Conservation (phyloP, 164 flowering plant genomes). For the Chloranthus sessilifolius region DNA sequence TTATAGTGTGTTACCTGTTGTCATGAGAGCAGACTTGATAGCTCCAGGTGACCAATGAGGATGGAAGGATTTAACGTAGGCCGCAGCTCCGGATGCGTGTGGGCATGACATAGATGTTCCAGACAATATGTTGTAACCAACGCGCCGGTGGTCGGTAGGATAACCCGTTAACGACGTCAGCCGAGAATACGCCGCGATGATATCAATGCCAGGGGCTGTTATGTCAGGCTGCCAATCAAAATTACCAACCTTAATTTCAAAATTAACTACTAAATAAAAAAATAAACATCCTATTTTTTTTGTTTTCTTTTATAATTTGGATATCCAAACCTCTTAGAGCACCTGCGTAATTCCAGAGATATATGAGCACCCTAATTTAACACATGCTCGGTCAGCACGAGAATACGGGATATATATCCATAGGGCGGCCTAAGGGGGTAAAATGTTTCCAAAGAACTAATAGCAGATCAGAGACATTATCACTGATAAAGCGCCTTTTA, state of each 20-base stretch:
- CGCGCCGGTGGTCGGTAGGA: not conserved
- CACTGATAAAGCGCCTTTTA: too few species aligned
- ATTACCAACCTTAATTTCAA: not conserved
- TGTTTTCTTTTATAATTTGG: too few species aligned
- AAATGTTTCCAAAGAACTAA: too few species aligned
- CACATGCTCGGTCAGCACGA: not conserved
- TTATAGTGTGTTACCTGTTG: slow-evolving; percentile 75
- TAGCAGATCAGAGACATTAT: too few species aligned
- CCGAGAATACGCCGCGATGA: slow-evolving; percentile 57
- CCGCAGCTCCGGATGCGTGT: slow-evolving; percentile 52
- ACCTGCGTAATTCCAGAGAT: not conserved
- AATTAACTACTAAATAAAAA: not conserved
- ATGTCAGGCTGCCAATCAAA: slow-evolving; percentile 56
- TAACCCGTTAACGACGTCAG: slow-evolving; percentile 31
- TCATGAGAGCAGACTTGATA: slow-evolving; percentile 76
- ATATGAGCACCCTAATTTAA: not conserved
- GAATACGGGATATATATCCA: not conserved
- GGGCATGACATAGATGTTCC: slow-evolving; percentile 88
- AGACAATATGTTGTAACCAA: slow-evolving; percentile 21
- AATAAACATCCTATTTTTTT: not conserved
- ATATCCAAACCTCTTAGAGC: too few species aligned
- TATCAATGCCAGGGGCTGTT: slow-evolving; percentile 66
- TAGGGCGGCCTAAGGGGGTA: not conserved
- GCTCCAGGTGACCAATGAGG: slow-evolving; percentile 77
- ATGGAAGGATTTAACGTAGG: slow-evolving; percentile 69